A percentile compares a stretch with the other conserved stretches of the same genome.
Evolutionary conservation across 148 eudicot genomes (phyloP).

Genomic region (Pharnaceum exiguum): DNA sequence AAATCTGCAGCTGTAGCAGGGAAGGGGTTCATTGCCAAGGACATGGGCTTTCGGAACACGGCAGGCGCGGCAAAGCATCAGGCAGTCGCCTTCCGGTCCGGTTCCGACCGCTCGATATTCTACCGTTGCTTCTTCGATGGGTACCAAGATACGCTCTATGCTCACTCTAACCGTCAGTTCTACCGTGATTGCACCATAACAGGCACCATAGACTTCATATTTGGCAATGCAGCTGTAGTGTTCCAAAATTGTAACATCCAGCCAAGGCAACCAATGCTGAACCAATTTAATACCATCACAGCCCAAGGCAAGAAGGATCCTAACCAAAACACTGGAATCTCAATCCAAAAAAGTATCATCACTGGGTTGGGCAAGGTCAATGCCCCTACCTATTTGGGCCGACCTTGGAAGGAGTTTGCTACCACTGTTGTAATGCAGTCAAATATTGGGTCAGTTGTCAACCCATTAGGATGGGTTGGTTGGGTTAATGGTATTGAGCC

Average conservation of each 20-base stretch:
- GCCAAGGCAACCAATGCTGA: slow-evolving; percentile 54
- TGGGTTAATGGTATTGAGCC: slow-evolving; percentile 50
- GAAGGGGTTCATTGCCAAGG: slow-evolving; percentile 55
- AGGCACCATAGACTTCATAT: slow-evolving; percentile 72
- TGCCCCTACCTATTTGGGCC: slow-evolving; percentile 47
- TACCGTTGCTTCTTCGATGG: slow-evolving; percentile 51
- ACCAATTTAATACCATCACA: slow-evolving; percentile 61
- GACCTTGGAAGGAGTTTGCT: slow-evolving; percentile 64
- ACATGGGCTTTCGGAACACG: slow-evolving; percentile 57
- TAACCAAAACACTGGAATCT: slow-evolving; percentile 58
- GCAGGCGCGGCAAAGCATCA: slow-evolving; percentile 73
- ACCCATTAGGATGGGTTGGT: slow-evolving; percentile 50
- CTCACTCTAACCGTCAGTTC: slow-evolving; percentile 71
- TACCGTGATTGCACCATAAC: slow-evolving; percentile 68
- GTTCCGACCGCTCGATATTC: slow-evolving; percentile 47
- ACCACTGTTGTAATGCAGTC: slow-evolving; percentile 62
- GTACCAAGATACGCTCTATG: slow-evolving; percentile 64
- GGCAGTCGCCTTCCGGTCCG: slow-evolving; percentile 64
- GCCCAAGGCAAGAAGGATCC: slow-evolving; percentile 75
- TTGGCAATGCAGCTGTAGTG: slow-evolving; percentile 67
- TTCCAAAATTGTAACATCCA: slow-evolving; percentile 59
- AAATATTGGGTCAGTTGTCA: slow-evolving; percentile 32
- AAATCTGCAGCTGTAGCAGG: slow-evolving; percentile 38
- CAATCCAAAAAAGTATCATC: slow-evolving; percentile 49
- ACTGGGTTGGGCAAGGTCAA: slow-evolving; percentile 30